Conservation (phyloP, 192 early-diverging fungal genomes). For the Hyaloraphidium curvatum region DNA sequence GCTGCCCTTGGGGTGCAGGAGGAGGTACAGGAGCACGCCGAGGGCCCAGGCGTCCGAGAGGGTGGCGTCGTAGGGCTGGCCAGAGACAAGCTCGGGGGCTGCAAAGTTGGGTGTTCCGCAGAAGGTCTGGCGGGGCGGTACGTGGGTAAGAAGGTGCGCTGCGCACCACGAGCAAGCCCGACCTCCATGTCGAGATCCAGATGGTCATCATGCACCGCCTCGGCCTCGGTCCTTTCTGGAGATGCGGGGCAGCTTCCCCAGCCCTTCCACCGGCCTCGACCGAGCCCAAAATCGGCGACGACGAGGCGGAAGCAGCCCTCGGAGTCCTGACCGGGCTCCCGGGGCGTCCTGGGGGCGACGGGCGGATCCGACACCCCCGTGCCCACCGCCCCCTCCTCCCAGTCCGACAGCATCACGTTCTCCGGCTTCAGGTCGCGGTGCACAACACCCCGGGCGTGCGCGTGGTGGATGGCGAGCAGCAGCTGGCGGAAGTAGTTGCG, state of each 20-base stretch:
- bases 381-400: no score
- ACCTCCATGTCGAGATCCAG: no score
- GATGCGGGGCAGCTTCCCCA: no score
- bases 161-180: no score
- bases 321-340: constrained; percentile 23
- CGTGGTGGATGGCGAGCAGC: constrained; percentile 40
- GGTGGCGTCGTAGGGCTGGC: constrained; percentile 35
- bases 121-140: constrained; percentile 28
- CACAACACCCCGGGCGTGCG: constrained; percentile 36
- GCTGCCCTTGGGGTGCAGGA: no score
- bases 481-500: constrained; percentile 36
- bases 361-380: no score
- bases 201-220: neutral
- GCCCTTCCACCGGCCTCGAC: no score
- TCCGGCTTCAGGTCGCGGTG: constrained; percentile 36
- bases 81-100: constrained; percentile 37
- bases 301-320: no score
- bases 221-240: no score
- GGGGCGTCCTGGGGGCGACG: no score
- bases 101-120: constrained; percentile 48
- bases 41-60: constrained; percentile 48
- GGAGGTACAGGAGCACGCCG: constrained; percentile 40
- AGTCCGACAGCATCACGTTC: constrained; percentile 32
- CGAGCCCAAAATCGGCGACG: constrained; percentile 41
- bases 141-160: no score